Conservation (phyloP, 352 stramenopile genomes). For the Phytophthora citricola region DNA sequence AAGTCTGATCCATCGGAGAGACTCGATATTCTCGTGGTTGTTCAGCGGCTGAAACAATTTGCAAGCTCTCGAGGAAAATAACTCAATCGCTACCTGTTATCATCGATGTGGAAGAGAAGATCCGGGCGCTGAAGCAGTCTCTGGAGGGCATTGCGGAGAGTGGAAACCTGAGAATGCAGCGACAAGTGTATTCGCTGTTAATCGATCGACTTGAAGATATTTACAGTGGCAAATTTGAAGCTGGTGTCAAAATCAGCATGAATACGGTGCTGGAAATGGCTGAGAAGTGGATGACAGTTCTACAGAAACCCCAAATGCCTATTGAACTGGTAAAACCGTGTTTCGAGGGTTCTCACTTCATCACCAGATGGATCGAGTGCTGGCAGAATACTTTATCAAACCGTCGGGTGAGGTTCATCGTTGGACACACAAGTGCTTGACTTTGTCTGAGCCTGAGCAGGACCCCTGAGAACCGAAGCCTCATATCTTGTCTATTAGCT, state of each 20-base stretch:
- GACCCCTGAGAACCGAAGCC: no score
- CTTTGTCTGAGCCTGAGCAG: no score
- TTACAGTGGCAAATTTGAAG: neutral
- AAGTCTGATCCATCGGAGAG: neutral
- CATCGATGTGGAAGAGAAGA: no score
- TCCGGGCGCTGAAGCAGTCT: neutral
- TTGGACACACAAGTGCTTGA: no score
- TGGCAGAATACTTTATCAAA: conserved; percentile 5
- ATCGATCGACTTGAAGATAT: neutral
- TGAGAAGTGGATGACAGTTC: no score
- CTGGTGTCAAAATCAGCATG: no score
- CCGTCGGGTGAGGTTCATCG: neutral
- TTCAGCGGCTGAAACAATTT: neutral
- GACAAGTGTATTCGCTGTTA: neutral
- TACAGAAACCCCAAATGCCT: no score
- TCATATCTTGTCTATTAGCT: no score
- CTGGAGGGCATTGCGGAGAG: neutral
- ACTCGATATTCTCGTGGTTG: neutral
- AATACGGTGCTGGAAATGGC: no score
- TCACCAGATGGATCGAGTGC: conserved; percentile 7
- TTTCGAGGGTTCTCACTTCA: conserved; percentile 16
- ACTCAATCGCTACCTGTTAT: neutral
- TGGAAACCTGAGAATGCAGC: neutral
- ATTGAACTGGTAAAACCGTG: neutral
- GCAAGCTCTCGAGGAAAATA: neutral